phyloP scores from a whole-genome alignment of 768 basidiomycete genomes.

The Aureoboletus auriporus region DNA sequence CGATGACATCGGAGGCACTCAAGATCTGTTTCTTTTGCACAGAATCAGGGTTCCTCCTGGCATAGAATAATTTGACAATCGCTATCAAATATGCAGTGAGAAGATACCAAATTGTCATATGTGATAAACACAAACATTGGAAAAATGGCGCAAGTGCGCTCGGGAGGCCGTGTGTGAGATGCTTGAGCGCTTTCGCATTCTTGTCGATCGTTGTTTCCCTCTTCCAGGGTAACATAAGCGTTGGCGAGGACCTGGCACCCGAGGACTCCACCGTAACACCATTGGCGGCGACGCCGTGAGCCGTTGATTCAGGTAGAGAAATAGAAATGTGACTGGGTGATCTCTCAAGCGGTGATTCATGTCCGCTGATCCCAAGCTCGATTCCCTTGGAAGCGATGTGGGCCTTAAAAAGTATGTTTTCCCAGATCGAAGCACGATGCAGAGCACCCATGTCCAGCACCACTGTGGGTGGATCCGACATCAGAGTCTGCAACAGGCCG shows the following conservation, averaged over 20 bases:
- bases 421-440: constrained; percentile 82
- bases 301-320: constrained; percentile 38
- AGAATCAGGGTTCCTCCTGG: constrained; percentile 70
- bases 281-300: constrained; percentile 29
- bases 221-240: constrained; percentile 30
- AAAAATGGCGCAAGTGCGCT: constrained; percentile 77
- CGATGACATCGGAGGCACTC: constrained; percentile 64
- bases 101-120: background rate
- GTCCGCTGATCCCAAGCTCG: constrained; percentile 40
- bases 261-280: constrained; percentile 26
- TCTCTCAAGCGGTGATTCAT: constrained; percentile 44
- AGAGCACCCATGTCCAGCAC: constrained; percentile 71
- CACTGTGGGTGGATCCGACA: constrained; percentile 58
- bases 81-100: constrained; percentile 41
- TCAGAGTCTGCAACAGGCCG: constrained; percentile 69
- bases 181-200: constrained; percentile 75
- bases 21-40: constrained; percentile 74
- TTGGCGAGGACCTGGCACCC: constrained; percentile 17
- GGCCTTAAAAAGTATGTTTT: constrained; percentile 75
- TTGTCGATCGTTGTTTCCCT: constrained; percentile 47
- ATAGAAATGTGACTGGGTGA: constrained; percentile 42
- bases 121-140: constrained; percentile 55
- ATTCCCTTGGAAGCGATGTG: constrained; percentile 54
- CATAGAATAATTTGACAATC: constrained; percentile 82
- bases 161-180: constrained; percentile 75